A percentile compares a stretch with the other conserved stretches of the same genome.
Evolutionary conservation across 192 early-diverging fungal species (phyloP).

Genomic region (Entomortierella lignicola): DNA sequence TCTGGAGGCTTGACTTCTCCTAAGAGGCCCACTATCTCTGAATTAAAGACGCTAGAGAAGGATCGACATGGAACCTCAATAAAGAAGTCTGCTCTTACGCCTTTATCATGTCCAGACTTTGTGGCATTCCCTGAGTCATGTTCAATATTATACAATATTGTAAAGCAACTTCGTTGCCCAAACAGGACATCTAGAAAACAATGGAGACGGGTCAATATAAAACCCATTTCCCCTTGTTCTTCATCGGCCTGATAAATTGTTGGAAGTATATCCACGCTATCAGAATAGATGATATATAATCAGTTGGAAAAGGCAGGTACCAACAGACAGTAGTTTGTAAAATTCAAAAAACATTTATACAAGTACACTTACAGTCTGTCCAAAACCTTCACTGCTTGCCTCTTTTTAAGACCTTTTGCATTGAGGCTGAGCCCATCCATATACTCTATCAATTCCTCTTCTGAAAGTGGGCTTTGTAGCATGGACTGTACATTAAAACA

Average conservation of each 20-base stretch:
- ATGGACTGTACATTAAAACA: background rate
- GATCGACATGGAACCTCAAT: background rate
- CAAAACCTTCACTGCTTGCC: background rate
- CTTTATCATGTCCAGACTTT: background rate
- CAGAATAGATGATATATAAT: background rate
- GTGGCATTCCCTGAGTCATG: background rate
- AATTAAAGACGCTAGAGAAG: background rate
- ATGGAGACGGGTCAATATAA: background rate
- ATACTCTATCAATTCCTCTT: background rate
- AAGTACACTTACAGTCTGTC: background rate
- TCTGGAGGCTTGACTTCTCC: slow-evolving; percentile 6
- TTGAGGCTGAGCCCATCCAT: background rate
- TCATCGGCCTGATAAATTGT: background rate
- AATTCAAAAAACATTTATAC: background rate
- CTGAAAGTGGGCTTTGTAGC: background rate
- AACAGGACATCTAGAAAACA: slow-evolving; percentile 1
- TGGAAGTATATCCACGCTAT: slow-evolving; percentile 1
- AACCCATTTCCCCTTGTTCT: background rate
- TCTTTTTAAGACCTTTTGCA: background rate
- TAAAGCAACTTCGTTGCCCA: slow-evolving; percentile 1
- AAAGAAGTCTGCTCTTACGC: background rate
- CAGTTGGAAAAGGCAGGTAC: background rate
- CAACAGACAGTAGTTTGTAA: no score
- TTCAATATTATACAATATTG: background rate
- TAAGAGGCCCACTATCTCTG: background rate